Base-by-base conservation (phyloP, 495 filamentous ascomycete genomes). In the Cladorrhinum samala region DNA sequence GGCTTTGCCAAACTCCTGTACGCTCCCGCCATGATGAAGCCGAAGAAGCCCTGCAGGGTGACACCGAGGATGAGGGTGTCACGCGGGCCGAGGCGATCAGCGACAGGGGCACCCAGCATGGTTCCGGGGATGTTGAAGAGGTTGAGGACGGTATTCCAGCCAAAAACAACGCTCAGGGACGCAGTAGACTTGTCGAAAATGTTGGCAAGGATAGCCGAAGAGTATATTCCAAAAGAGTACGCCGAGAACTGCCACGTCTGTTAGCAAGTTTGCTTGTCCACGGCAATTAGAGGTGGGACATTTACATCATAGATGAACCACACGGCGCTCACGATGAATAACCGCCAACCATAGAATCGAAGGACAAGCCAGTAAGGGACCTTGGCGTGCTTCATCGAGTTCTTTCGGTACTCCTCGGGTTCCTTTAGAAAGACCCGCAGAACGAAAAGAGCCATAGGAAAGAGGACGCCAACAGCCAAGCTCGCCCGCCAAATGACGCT, bases 291-390 rank as follows among this genome's bases (percentile, higher is more conserved):
- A 18, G 53, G 46, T 40, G 38, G 49, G 17, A 49, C 42, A 46
- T 75, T 68, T 46, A 80, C 72, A 52, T 96, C 87, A 64, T 95
- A 96, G 59, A 94, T 79, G 69, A 94, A 95, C 91, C 91, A 96
- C 66, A 96, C 90, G 20, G 86, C 54, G 50, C 80, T 85, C 42
- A 95, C 86, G 13, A 87, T 69, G 3, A 78, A 55, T 44, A 95
- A 69, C n/a, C 81, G 70, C 50, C 66, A 75, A 65, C 77, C 77
- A 73, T 87, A 89, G 66, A 75, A 82, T 40, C 66, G 73, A 4
- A 81, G 58, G 2, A 77, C 73, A 0, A 82, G 73, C 4, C 50
- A 20, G 54, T 83, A 86, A 0, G 84, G 83, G 1, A 79, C 83
- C 50, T 75, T 74, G 24, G 69, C 68, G 50, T 79, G 58, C 53